Conservation (phyloP, 2,329 filamentous ascomycete species). For the Phialocephala subalpina region DNA sequence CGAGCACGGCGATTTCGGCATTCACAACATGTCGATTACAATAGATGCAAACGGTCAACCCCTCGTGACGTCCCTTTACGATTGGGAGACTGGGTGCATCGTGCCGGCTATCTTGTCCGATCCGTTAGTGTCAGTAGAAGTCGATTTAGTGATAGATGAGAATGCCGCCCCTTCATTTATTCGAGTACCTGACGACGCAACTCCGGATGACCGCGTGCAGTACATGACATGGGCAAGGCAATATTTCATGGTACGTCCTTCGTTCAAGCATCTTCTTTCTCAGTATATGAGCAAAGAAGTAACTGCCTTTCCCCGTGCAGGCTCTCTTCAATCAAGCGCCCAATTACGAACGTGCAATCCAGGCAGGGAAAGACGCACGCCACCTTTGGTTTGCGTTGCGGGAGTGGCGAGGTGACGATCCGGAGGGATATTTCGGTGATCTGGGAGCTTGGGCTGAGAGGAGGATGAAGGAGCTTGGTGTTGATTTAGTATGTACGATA, state of each 20-base stretch:
- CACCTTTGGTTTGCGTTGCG: no score
- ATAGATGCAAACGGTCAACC: conserved; percentile 31
- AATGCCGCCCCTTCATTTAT: conserved; percentile 5
- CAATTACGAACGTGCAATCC: no score
- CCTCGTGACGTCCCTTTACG: conserved; percentile 42
- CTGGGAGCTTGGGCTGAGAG: no score
- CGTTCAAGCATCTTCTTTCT: not conserved
- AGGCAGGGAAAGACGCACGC: no score
- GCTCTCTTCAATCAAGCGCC: not conserved
- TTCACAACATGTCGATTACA: conserved; percentile 44
- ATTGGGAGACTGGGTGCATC: conserved; percentile 43
- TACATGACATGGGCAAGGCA: conserved; percentile 37
- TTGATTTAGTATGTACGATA: no score
- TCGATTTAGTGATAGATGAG: no score
- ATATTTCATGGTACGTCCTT: conserved; percentile 39
- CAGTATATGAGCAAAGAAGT: not conserved
- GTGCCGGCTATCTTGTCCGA: no score
- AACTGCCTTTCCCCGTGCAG: not conserved
- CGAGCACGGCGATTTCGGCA: conserved; percentile 44
- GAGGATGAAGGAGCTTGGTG: no score
- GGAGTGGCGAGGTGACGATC: no score
- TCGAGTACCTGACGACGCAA: conserved; percentile 23
- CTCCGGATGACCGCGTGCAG: conserved; percentile 25
- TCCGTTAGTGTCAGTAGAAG: no score
- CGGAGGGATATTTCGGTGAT: no score